Base-by-base conservation (phyloP, 2,329 filamentous ascomycete species). In the Graphilbum sp. region DNA sequence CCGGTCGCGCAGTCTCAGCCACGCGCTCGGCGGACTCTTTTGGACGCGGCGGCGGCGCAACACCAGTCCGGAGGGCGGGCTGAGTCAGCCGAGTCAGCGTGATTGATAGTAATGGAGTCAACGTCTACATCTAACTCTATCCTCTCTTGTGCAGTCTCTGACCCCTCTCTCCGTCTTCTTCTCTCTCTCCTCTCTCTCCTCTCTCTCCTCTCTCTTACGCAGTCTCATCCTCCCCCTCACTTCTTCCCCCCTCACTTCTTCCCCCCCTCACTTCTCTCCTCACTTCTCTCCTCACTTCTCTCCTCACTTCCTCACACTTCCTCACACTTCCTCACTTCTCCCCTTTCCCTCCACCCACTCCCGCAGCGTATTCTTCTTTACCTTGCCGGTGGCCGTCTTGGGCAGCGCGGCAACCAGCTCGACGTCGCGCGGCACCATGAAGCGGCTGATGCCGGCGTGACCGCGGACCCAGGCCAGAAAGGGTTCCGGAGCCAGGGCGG, bases 321-420 rank as follows among this genome's bases (percentile, higher is more conserved):
- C 21, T 24, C 21, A 5, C 21, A 5, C 21, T 6, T 5, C 21
- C 21, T 24, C 21, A 24, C 11, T 24, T 27, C 4, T 45, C 4
- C 45, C 45, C 25, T 47, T n/a, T n/a, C n/a, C 40, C 30, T 37
- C 35, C 10, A 81, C 82, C 88, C 87, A 94, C 48, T 84, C 79
- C 43, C 90, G 65, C 39, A 98, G 58, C 7, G 93, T 73, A 51
- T 94, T 96, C 73, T 98, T 98, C 69, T 85, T 79, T 43, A 96
- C 69, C 68, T 98, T 98, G 3, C 90, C 90, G 1, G 90, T 98
- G 56, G 82, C 90, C 21, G 90, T 98, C 70, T 98, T 98, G 10
- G 90, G 90, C 46, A 98, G 63, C 56, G 95, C 87, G 6, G 62
- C 47, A n/a, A 98, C 73, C 32, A 96, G 64, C 56, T 93, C 83